These are phyloP conservation scores for Podospora tetraspora DNA, from an alignment of 495 filamentous ascomycete genomes.

Conservation along the genomic window DNA sequence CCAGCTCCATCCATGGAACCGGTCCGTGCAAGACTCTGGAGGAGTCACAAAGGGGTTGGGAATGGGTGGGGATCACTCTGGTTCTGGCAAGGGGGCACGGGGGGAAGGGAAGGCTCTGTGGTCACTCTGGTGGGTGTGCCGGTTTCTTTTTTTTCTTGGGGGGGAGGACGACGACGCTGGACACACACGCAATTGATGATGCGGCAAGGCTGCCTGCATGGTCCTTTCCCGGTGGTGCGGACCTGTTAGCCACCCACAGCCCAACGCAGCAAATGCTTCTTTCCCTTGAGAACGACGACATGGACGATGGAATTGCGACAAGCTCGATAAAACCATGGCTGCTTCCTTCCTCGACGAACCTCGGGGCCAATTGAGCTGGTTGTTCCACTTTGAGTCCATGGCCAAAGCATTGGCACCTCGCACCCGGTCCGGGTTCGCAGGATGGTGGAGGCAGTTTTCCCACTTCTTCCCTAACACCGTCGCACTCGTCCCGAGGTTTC, in stretches of 20 bases:
- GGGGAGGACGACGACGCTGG: not conserved
- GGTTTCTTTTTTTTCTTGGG: conserved; percentile 3
- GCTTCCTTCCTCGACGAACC: not conserved
- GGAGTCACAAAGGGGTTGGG: conserved; percentile 6
- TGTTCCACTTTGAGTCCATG: not conserved
- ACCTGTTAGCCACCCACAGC: conserved; percentile 15
- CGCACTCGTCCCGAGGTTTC: conserved; percentile 10
- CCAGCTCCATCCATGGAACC: not conserved
- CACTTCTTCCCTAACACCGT: conserved; percentile 20
- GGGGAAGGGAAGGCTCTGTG: not conserved
- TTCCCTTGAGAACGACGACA: conserved; percentile 3
- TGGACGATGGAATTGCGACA: not conserved
- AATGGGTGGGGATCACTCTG: conserved; percentile 3
- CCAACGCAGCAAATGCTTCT: conserved; percentile 20
- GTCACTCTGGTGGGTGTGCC: not conserved
- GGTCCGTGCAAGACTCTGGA: not conserved
- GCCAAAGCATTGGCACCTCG: conserved; percentile 15
- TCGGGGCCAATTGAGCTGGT: conserved; percentile 10
- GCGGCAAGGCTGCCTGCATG: conserved; percentile 28
- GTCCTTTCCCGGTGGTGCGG: conserved; percentile 10
- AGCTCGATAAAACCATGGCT: not conserved
- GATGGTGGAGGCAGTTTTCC: not conserved
- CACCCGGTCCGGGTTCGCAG: not conserved
- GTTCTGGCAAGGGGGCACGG: not conserved
- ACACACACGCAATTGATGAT: conserved; percentile 11